A percentile compares a stretch with the other conserved stretches of the same genome.
Conservation (phyloP, 2,329 filamentous ascomycete genomes). For the Aspergillus intermedius region DNA sequence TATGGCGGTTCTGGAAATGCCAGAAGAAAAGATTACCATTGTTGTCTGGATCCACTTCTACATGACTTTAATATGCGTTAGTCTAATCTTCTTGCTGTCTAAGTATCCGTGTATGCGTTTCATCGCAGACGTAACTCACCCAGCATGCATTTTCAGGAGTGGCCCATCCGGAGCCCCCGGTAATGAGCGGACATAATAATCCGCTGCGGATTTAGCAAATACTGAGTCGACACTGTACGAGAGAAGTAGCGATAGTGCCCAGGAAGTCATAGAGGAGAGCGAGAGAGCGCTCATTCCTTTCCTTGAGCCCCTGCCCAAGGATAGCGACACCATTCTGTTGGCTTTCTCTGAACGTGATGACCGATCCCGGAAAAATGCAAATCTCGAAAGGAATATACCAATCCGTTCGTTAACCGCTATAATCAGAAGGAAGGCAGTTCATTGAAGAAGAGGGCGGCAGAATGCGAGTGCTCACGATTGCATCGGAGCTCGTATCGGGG, state of each 20-base stretch:
- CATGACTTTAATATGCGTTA: constrained; percentile 56
- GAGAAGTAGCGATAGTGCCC: constrained; percentile 20
- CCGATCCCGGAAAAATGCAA: constrained; percentile 1
- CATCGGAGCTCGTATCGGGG: not conserved
- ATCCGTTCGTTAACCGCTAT: not conserved
- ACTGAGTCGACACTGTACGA: constrained; percentile 18
- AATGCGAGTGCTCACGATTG: not conserved
- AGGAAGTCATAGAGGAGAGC: constrained; percentile 20
- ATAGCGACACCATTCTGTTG: constrained; percentile 15
- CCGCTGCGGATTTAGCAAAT: constrained; percentile 57
- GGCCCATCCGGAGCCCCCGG: constrained; percentile 76
- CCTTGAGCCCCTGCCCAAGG: constrained; percentile 9
- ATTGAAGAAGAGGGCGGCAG: not conserved
- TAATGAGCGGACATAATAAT: constrained; percentile 82
- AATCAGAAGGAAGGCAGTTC: no score
- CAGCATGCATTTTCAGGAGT: constrained; percentile 93
- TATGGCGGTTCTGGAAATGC: constrained; percentile 94
- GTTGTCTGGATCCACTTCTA: constrained; percentile 76
- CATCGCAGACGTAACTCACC: constrained; percentile 55
- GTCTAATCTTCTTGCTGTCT: not conserved
- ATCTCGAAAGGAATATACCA: not conserved
- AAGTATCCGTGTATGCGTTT: not conserved
- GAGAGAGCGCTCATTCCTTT: constrained; percentile 6
- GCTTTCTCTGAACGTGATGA: not conserved
- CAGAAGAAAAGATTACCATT: constrained; percentile 98